Conservation (phyloP, 2,329 filamentous ascomycete genomes). For the Cucurbitaria berberidis region DNA sequence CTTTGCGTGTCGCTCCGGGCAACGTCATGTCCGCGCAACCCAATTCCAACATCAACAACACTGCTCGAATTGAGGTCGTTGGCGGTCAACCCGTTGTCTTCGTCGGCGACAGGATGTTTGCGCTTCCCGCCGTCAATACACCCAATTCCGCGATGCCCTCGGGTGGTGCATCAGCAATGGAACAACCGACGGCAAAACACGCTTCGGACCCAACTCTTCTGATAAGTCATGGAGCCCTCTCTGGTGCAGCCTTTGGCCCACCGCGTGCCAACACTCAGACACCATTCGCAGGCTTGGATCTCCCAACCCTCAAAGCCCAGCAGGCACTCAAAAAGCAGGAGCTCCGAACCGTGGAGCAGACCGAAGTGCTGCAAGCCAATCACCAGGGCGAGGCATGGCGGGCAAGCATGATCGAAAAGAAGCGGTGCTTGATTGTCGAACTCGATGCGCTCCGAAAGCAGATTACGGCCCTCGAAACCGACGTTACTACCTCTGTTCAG, state of each 20-base stretch:
- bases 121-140: conserved; percentile 36
- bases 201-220: conserved; percentile 12
- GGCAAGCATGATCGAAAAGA: conserved; percentile 43
- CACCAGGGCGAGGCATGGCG: conserved; percentile 44
- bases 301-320: conserved; percentile 35
- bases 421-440: conserved; percentile 44
- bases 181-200: conserved; percentile 23
- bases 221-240: conserved; percentile 16
- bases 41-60: conserved; percentile 25
- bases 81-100: conserved; percentile 41
- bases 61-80: conserved; percentile 37
- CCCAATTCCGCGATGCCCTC: conserved; percentile 15
- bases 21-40: conserved; percentile 34
- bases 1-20: conserved; percentile 27
- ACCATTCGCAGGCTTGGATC: conserved; percentile 31
- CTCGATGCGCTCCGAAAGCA: conserved; percentile 46
- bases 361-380: conserved; percentile 43
- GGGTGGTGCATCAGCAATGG: conserved; percentile 13
- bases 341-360: conserved; percentile 45
- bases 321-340: conserved; percentile 42
- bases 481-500: conserved; percentile 15
- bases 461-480: conserved; percentile 36
- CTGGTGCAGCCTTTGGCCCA: conserved; percentile 16
- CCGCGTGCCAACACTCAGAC: conserved; percentile 26
- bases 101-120: conserved; percentile 40